These are phyloP conservation scores for Mortierella sp. DNA, from an alignment of 371 early-diverging fungal genomes.

Conservation along the genomic window DNA sequence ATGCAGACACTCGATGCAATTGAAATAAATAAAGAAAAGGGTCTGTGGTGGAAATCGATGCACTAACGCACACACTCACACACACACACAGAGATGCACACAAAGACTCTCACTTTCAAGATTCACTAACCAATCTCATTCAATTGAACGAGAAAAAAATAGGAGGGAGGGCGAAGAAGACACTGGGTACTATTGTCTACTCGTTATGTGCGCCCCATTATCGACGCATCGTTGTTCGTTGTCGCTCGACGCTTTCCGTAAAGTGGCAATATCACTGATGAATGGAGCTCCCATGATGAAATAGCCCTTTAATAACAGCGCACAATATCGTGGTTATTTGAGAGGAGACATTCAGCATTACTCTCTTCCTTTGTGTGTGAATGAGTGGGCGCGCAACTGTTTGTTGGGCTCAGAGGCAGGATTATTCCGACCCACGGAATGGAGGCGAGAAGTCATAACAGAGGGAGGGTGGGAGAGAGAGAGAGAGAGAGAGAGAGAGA, in stretches of 20 bases:
- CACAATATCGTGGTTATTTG: background rate
- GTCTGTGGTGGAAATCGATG: background rate
- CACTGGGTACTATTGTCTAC: background rate
- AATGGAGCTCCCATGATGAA: background rate
- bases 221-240: background rate
- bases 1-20: background rate
- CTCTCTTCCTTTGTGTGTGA: background rate
- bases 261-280: background rate
- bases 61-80: background rate
- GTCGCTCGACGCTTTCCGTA: background rate
- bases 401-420: slow-evolving; percentile 2
- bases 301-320: background rate
- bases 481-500: background rate
- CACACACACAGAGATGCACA: background rate
- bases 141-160: background rate
- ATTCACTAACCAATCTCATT: background rate
- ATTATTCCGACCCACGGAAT: background rate
- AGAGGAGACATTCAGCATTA: background rate
- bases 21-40: background rate
- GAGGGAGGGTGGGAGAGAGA: background rate
- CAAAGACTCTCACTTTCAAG: background rate
- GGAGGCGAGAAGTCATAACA: background rate
- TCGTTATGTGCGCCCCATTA: background rate
- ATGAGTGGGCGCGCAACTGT: background rate
- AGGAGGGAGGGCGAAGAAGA: background rate